Percentiles rank a stretch among this genome's conserved stretches.
These are phyloP conservation scores for Beta macrorhiza DNA, from an alignment of 179 eudicot genomes.

Conservation along the genomic window DNA sequence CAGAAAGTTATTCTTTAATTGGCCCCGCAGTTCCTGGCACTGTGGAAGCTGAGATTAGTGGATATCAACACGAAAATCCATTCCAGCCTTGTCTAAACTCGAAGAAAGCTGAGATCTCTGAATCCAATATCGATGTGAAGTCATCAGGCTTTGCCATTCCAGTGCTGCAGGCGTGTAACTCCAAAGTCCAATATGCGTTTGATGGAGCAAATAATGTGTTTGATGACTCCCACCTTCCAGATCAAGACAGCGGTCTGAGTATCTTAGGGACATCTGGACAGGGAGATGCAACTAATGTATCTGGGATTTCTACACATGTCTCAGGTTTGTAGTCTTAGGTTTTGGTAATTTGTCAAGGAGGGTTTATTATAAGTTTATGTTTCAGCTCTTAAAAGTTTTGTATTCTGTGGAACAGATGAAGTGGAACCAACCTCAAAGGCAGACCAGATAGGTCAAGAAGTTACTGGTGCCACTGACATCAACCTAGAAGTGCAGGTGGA, in stretches of 20 bases:
- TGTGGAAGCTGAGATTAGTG: slow-evolving; percentile 26
- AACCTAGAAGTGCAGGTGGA: slow-evolving; percentile 35
- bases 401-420: slow-evolving; percentile 28
- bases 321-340: slow-evolving; percentile 41
- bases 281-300: slow-evolving; percentile 32
- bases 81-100: slow-evolving; percentile 26
- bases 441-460: slow-evolving; percentile 29
- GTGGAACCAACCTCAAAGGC: slow-evolving; percentile 22
- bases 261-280: slow-evolving; percentile 29
- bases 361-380: not conserved
- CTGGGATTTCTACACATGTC: slow-evolving; percentile 31
- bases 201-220: slow-evolving; percentile 27
- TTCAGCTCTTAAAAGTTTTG: slow-evolving; percentile 8
- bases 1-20: slow-evolving; percentile 22
- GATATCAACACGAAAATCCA: slow-evolving; percentile 27
- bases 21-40: slow-evolving; percentile 20
- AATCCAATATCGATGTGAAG: slow-evolving; percentile 26
- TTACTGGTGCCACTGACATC: slow-evolving; percentile 22
- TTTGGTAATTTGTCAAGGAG: slow-evolving; percentile 8
- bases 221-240: slow-evolving; percentile 28
- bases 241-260: slow-evolving; percentile 22
- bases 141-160: slow-evolving; percentile 25
- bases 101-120: slow-evolving; percentile 21
- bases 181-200: slow-evolving; percentile 26
- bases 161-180: slow-evolving; percentile 52